Evolutionary conservation across 306 rosid species (phyloP).

Genomic region (Gynostemma pentaphyllum): DNA sequence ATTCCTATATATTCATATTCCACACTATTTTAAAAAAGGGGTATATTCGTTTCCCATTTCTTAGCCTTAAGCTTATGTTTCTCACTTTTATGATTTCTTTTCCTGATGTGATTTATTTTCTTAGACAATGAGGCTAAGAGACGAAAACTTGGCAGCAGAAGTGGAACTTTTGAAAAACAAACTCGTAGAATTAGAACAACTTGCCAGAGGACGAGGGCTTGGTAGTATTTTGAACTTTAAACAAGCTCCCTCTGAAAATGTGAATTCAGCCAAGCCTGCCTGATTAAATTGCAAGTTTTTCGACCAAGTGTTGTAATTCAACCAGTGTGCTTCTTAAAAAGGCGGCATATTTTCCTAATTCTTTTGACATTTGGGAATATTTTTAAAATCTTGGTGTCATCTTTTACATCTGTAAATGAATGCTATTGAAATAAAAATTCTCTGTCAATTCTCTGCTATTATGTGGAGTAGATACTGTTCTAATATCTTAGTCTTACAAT

Average conservation of each 20-base stretch:
- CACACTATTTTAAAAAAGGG: neutral
- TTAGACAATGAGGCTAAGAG: conserved; percentile 54
- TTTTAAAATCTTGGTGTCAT: conserved; percentile 3
- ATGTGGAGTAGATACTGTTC: neutral
- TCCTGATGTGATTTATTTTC: conserved; percentile 2
- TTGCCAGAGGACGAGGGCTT: conserved; percentile 64
- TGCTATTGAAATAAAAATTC: conserved; percentile 3
- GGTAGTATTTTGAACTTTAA: conserved; percentile 49
- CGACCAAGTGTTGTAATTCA: neutral
- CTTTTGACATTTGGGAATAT: conserved; percentile 15
- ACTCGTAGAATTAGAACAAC: conserved; percentile 64
- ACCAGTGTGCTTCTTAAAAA: neutral
- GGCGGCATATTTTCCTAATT: conserved; percentile 12
- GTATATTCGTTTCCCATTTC: too few species aligned
- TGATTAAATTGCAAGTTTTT: conserved; percentile 25
- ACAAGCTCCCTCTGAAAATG: conserved; percentile 25
- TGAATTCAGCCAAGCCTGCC: conserved; percentile 40
- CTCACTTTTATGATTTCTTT: neutral
- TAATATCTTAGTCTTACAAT: neutral
- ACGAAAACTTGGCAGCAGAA: conserved; percentile 45
- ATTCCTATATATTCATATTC: neutral
- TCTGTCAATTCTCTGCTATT: neutral
- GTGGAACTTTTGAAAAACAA: conserved; percentile 44
- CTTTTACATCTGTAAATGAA: conserved; percentile 12
- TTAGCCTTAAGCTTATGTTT: neutral